Percentiles rank a stretch among this genome's conserved stretches.
Evolutionary conservation across 1,139 yeast genomes (phyloP).

Genomic region (Petasospora fabianii): DNA sequence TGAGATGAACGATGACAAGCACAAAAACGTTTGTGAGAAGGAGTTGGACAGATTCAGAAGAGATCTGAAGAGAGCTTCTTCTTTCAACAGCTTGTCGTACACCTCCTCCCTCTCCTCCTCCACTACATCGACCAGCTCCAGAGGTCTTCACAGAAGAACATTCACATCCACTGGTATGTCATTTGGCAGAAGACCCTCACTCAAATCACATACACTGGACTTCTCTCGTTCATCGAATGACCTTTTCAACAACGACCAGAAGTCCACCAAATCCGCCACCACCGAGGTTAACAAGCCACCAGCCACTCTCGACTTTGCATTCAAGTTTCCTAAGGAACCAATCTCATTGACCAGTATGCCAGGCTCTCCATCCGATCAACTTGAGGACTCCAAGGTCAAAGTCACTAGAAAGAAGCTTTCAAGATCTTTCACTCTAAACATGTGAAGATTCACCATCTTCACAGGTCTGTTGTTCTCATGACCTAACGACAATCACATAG

Average conservation of each 20-base stretch:
- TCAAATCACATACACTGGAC: slow-evolving; percentile 19
- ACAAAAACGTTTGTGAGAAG: slow-evolving; percentile 61
- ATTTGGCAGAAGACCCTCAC: slow-evolving; percentile 17
- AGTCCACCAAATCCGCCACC: slow-evolving; percentile 1
- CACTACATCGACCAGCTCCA: slow-evolving; percentile 5
- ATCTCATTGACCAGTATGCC: slow-evolving; percentile 3
- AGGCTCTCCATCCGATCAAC: slow-evolving; percentile 8
- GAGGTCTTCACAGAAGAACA: slow-evolving; percentile 24
- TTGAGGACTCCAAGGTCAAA: slow-evolving; percentile 2
- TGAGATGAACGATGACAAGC: slow-evolving; percentile 80
- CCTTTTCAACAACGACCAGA: neutral
- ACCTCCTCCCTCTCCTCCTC: slow-evolving; percentile 28
- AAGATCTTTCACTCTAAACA: slow-evolving; percentile 21
- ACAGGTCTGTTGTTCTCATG: neutral
- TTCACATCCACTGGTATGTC: slow-evolving; percentile 18
- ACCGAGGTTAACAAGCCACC: slow-evolving; percentile 25
- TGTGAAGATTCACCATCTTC: slow-evolving; percentile 9
- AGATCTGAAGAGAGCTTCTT: slow-evolving; percentile 45
- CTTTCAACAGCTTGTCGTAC: slow-evolving; percentile 28
- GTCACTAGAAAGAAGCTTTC: slow-evolving; percentile 19
- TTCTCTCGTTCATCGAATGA: slow-evolving; percentile 17
- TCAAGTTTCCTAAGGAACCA: slow-evolving; percentile 24
- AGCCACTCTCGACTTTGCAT: slow-evolving; percentile 24
- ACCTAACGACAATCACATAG: neutral
- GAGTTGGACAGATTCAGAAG: slow-evolving; percentile 69